Conservation (phyloP, 2,329 filamentous ascomycete species). For the Amauroascus verrucosus region DNA sequence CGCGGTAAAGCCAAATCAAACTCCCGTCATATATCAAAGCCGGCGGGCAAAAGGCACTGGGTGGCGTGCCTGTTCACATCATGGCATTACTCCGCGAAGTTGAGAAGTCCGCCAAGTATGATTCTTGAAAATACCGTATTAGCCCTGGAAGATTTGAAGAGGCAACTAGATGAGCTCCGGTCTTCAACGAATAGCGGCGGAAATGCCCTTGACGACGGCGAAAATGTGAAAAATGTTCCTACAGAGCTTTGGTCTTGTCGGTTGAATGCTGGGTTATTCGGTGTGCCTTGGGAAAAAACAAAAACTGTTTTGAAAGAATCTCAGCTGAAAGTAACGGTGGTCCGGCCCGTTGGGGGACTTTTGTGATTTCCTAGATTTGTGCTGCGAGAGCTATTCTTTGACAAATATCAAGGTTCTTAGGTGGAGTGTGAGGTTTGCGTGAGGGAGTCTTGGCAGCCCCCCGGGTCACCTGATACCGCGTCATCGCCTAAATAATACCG, state of each 20-base stretch:
- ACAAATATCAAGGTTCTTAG: too few relatives aligned
- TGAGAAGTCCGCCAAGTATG: constrained; percentile 25
- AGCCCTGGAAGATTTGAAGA: constrained; percentile 42
- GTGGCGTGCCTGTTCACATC: constrained; percentile 53
- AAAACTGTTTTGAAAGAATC: constrained; percentile 34
- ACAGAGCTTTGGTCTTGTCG: constrained; percentile 41
- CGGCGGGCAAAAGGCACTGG: constrained; percentile 37
- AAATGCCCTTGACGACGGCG: constrained; percentile 15
- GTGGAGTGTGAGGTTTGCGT: too few relatives aligned
- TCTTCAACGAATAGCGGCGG: constrained; percentile 8
- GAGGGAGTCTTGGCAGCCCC: neutral
- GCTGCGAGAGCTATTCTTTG: too few relatives aligned
- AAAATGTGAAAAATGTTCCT: constrained; percentile 16
- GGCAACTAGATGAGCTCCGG: constrained; percentile 28
- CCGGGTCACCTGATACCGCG: constrained; percentile 4
- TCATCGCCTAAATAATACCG: neutral
- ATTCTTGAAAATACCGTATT: constrained; percentile 43
- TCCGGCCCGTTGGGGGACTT: constrained; percentile 21
- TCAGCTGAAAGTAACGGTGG: constrained; percentile 29
- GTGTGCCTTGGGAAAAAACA: constrained; percentile 45
- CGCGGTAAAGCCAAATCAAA: neutral
- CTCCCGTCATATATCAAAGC: neutral
- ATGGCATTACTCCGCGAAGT: constrained; percentile 37
- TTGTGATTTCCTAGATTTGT: neutral
- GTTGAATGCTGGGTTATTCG: constrained; percentile 51